phyloP scores from a whole-genome alignment of 148 eudicot genomes.

The Chenopodium formosanum region DNA sequence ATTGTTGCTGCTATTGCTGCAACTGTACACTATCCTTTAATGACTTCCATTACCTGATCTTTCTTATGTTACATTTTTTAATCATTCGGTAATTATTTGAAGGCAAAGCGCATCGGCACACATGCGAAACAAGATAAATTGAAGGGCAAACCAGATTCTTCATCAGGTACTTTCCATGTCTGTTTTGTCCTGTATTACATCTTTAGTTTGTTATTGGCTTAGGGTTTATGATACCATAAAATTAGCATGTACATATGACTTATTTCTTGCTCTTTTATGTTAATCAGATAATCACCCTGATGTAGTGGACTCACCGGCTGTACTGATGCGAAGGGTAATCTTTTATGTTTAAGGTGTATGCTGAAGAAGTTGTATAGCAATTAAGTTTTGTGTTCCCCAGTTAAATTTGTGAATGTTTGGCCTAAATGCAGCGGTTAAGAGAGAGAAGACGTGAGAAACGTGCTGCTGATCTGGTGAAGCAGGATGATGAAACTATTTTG shows the following conservation, averaged over 20 bases:
- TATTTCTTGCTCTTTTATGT: slow-evolving; percentile 16
- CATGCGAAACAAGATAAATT: slow-evolving; percentile 43
- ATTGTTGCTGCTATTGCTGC: not conserved
- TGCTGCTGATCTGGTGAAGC: slow-evolving; percentile 70
- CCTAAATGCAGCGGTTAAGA: slow-evolving; percentile 64
- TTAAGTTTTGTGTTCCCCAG: slow-evolving; percentile 6
- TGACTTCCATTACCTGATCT: not conserved
- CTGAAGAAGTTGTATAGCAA: slow-evolving; percentile 10
- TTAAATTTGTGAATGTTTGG: slow-evolving; percentile 11
- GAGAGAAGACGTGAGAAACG: slow-evolving; percentile 79
- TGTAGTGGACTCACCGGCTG: slow-evolving; percentile 60
- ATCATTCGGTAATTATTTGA: slow-evolving; percentile 25
- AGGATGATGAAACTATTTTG: slow-evolving; percentile 70
- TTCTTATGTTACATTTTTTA: slow-evolving; percentile 10
- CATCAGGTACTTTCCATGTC: slow-evolving; percentile 31
- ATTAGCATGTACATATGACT: not conserved
- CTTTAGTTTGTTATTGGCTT: slow-evolving; percentile 28
- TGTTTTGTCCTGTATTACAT: not conserved
- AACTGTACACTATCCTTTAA: not conserved
- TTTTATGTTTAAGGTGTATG: not conserved
- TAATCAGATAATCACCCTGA: slow-evolving; percentile 50
- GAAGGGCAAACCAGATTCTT: slow-evolving; percentile 40
- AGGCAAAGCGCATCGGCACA: slow-evolving; percentile 41
- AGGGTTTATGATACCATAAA: not conserved
- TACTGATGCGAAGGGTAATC: slow-evolving; percentile 68